phyloP scores from a whole-genome alignment of 73 alveolate genomes.

The Breviolum minutum region DNA sequence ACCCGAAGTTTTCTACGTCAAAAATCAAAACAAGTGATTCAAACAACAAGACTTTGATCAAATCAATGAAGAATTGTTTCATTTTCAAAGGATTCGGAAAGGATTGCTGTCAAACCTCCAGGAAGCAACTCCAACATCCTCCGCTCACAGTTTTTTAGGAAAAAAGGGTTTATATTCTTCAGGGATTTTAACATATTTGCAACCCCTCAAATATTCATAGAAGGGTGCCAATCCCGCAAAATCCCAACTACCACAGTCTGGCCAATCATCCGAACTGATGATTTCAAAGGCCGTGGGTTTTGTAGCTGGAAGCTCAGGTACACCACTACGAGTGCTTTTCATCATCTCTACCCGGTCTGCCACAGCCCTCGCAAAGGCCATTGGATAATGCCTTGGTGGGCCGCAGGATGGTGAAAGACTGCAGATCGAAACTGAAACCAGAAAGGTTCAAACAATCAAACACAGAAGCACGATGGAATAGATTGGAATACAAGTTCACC shows the following conservation, averaged over 20 bases:
- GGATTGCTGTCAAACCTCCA: too few species aligned
- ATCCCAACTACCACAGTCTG: not conserved
- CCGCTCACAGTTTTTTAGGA: not conserved
- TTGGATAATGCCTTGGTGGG: slow-evolving; percentile 7
- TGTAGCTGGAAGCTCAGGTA: not conserved
- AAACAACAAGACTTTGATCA: not conserved
- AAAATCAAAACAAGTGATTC: too few species aligned
- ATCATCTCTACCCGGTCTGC: slow-evolving; percentile 2
- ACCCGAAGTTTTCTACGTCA: not conserved
- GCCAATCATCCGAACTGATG: not conserved
- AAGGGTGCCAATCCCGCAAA: not conserved
- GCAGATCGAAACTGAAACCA: not conserved
- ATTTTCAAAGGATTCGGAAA: not conserved
- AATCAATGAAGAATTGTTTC: not conserved
- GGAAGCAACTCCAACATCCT: not conserved
- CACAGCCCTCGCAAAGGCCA: slow-evolving; percentile 20
- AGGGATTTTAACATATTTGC: not conserved
- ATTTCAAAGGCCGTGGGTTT: not conserved
- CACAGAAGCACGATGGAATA: too few species aligned
- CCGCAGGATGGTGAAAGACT: not conserved
- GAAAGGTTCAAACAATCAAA: not conserved
- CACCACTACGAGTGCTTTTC: not conserved
- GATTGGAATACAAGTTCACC: not conserved
- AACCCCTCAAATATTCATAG: not conserved
- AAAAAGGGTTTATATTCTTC: not conserved